A percentile compares a stretch with the other conserved stretches of the same genome.
Evolutionary conservation across 2,329 filamentous ascomycete species (phyloP).

Genomic region (Sporothrix pallida): DNA sequence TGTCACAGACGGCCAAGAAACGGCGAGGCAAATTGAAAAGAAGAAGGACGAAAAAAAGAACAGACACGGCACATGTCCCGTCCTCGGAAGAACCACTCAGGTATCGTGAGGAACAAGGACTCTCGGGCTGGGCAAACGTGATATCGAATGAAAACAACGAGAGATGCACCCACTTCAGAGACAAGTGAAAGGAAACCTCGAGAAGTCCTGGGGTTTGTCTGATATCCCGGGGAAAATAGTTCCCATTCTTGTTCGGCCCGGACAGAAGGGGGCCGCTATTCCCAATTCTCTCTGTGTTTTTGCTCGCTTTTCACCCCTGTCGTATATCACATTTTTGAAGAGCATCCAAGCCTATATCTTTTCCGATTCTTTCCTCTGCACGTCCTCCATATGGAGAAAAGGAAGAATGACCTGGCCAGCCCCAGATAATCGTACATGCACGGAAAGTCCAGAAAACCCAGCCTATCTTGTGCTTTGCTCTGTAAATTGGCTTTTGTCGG

Average conservation of each 20-base stretch:
- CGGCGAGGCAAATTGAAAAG: background rate
- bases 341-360: background rate
- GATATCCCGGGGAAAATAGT: conserved; percentile 15
- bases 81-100: background rate
- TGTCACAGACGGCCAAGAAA: no score
- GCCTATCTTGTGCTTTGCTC: background rate
- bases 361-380: conserved; percentile 9
- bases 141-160: background rate
- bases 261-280: conserved; percentile 21
- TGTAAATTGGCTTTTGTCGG: background rate
- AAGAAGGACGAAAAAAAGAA: background rate
- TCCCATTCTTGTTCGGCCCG: conserved; percentile 1
- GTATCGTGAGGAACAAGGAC: background rate
- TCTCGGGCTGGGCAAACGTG: background rate
- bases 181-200: no score
- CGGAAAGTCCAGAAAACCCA: background rate
- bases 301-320: conserved; percentile 15
- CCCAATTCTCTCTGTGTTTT: background rate
- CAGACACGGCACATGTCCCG: conserved; percentile 15
- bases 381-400: background rate
- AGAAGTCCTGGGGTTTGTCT: conserved; percentile 5
- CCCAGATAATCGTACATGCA: no score
- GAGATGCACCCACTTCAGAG: background rate
- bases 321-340: conserved; percentile 22
- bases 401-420: background rate